phyloP scores from a whole-genome alignment of 2,329 filamentous ascomycete species.

The Ceratocystis ficicola region DNA sequence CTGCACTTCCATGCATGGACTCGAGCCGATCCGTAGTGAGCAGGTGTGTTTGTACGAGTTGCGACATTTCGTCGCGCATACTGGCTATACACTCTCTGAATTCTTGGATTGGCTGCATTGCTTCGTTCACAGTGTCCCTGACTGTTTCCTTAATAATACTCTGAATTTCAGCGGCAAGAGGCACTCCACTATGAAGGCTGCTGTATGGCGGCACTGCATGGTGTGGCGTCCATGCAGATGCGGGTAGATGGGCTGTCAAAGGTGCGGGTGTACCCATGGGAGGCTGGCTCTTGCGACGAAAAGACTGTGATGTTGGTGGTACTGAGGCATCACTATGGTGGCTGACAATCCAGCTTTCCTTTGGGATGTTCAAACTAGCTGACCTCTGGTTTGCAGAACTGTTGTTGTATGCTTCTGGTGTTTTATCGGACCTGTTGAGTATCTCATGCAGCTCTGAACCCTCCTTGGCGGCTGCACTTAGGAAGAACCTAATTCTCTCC shows the following conservation, averaged over 20 bases:
- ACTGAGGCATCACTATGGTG: not conserved
- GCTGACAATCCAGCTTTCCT: not conserved
- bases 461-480: constrained; percentile 26
- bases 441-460: constrained; percentile 22
- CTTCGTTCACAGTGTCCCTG: not conserved
- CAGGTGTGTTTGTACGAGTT: not conserved
- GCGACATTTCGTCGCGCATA: not conserved
- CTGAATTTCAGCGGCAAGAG: not conserved
- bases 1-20: not conserved
- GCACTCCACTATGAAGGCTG: not conserved
- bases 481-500: constrained; percentile 26
- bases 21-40: not conserved
- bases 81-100: not conserved
- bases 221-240: not conserved
- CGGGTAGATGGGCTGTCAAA: constrained; percentile 1
- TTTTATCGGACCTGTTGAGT: not conserved
- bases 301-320: not conserved
- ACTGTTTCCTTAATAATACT: not conserved
- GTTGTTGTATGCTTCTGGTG: not conserved
- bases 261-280: constrained; percentile 1
- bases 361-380: not conserved
- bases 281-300: not conserved
- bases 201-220: not conserved
- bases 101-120: constrained; percentile 10
- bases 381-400: not conserved